These are phyloP conservation scores for Cladosporium austrohemisphaericum DNA, from an alignment of 2,329 filamentous ascomycete species.

Conservation along the genomic window DNA sequence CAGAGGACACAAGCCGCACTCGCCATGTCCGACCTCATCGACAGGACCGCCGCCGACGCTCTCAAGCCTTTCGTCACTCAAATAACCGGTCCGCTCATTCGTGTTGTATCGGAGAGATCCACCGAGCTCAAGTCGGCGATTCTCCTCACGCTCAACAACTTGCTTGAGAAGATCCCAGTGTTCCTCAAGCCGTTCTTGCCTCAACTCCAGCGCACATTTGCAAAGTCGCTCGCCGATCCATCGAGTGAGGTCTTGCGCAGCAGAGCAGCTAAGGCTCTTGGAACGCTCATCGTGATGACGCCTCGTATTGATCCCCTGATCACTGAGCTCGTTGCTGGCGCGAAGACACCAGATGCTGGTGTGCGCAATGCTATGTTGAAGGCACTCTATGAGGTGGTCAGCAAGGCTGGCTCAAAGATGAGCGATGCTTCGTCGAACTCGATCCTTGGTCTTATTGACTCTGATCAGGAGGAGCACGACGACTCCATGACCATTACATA, in stretches of 20 bases:
- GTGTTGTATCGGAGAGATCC: conserved; percentile 93
- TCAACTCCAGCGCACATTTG: conserved; percentile 93
- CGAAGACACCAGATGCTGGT: conserved; percentile 80
- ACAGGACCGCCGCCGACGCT: conserved; percentile 81
- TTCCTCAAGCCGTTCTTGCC: conserved; percentile 96
- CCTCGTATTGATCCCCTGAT: conserved; percentile 94
- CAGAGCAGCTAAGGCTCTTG: conserved; percentile 87
- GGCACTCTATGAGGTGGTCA: conserved; percentile 91
- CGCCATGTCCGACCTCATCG: conserved; percentile 92
- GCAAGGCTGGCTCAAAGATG: conserved; percentile 93
- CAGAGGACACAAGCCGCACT: conserved; percentile 89
- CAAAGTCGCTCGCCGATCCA: conserved; percentile 88
- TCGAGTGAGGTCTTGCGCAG: conserved; percentile 84
- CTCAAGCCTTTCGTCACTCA: conserved; percentile 95
- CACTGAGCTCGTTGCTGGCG: conserved; percentile 87
- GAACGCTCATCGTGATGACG: conserved; percentile 91
- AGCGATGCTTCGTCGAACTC: conserved; percentile 80
- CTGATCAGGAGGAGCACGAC: conserved; percentile 68
- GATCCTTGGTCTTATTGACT: conserved; percentile 86
- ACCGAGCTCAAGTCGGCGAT: conserved; percentile 96
- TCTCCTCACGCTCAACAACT: conserved; percentile 85
- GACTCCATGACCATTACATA: conserved; percentile 81
- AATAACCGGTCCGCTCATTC: conserved; percentile 94
- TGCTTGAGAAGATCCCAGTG: conserved; percentile 92
- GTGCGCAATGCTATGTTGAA: conserved; percentile 96